Evolutionary conservation across 2,329 filamentous ascomycete species (phyloP).

Genomic region (Lachnellula occidentalis): DNA sequence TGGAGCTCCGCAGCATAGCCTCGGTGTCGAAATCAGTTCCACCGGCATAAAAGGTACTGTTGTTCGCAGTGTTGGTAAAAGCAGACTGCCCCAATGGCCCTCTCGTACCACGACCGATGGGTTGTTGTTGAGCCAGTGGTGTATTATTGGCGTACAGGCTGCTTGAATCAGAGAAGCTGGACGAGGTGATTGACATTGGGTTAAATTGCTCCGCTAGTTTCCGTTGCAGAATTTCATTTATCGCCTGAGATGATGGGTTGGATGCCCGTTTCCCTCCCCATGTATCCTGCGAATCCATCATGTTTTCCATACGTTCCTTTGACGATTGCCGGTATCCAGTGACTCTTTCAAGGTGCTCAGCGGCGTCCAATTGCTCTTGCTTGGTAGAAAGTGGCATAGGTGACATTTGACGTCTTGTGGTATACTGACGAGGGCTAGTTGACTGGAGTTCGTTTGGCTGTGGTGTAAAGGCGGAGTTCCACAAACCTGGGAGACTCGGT

Average conservation of each 20-base stretch:
- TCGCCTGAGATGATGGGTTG: conserved; percentile 8
- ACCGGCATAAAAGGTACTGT: conserved; percentile 21
- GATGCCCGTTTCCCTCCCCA: conserved; percentile 13
- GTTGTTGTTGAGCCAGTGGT: conserved; percentile 9
- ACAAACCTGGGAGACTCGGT: conserved; percentile 38
- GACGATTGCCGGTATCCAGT: conserved; percentile 12
- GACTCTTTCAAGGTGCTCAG: conserved; percentile 22
- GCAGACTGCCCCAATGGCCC: neutral
- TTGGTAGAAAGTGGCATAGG: conserved; percentile 28
- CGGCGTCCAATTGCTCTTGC: conserved; percentile 20
- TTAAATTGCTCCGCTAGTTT: conserved; percentile 20
- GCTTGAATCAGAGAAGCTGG: conserved; percentile 44
- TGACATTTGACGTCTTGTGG: conserved; percentile 26
- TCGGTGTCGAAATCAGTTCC: conserved; percentile 24
- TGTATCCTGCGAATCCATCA: neutral
- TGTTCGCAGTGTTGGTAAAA: conserved; percentile 14
- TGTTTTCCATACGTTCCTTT: neutral
- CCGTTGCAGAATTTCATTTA: conserved; percentile 23
- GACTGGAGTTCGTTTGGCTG: conserved; percentile 35
- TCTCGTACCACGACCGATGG: conserved; percentile 4
- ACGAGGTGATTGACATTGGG: conserved; percentile 17
- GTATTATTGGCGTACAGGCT: conserved; percentile 47
- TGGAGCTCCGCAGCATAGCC: conserved; percentile 29
- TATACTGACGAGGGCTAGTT: conserved; percentile 34
- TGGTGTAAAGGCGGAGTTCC: conserved; percentile 40